A percentile compares a stretch with the other conserved stretches of the same genome.
Evolutionary conservation across 805 yeast species (phyloP).

Genomic region (Alloascoidea hylecoeti): DNA sequence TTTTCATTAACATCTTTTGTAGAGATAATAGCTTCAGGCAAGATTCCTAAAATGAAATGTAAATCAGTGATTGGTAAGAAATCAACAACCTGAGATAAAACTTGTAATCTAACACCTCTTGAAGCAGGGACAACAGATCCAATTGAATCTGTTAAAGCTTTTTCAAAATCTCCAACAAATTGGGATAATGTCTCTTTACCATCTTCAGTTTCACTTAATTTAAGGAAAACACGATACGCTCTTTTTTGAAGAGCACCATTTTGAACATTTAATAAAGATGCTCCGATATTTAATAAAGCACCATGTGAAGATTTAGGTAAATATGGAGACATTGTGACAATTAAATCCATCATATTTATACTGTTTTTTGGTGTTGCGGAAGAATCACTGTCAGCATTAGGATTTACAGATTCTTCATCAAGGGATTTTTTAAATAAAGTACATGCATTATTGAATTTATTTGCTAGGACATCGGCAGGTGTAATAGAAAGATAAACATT

Average conservation of each 20-base stretch:
- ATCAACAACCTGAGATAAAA: conserved; percentile 46
- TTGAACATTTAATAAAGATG: conserved; percentile 38
- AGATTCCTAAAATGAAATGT: conserved; percentile 64
- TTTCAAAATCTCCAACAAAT: conserved; percentile 44
- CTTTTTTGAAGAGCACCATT: conserved; percentile 73
- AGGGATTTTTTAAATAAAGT: conserved; percentile 61
- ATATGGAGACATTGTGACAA: conserved; percentile 77
- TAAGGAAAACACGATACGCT: conserved; percentile 57
- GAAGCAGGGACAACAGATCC: conserved; percentile 56
- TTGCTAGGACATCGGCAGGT: conserved; percentile 47
- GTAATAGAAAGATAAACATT: conserved; percentile 67
- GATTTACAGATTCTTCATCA: conserved; percentile 17
- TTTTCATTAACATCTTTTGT: conserved; percentile 91
- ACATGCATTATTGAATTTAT: conserved; percentile 79
- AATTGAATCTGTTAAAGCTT: conserved; percentile 41
- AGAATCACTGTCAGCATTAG: conserved; percentile 9
- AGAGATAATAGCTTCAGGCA: conserved; percentile 80
- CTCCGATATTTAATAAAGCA: conserved; percentile 69
- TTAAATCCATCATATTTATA: conserved; percentile 82
- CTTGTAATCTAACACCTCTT: conserved; percentile 63
- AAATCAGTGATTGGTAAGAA: conserved; percentile 51
- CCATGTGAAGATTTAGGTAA: conserved; percentile 58
- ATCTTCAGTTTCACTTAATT: conserved; percentile 50
- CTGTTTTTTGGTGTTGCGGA: conserved; percentile 33
- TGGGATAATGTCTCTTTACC: conserved; percentile 41